phyloP scores from a whole-genome alignment of 2,329 filamentous ascomycete species.

The Coniella lustricola region DNA sequence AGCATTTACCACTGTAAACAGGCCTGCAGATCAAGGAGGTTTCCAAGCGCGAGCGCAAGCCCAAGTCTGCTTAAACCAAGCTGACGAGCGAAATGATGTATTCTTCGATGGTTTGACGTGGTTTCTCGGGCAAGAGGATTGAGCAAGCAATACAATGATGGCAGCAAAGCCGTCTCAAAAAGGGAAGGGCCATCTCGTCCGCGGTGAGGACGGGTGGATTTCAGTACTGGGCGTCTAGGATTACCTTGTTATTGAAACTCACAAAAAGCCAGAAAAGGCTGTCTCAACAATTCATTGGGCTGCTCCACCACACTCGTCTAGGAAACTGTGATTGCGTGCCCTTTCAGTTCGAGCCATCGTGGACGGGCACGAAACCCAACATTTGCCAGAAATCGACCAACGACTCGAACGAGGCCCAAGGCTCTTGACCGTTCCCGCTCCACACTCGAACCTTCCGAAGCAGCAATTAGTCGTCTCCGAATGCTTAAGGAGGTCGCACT shows the following conservation, averaged over 20 bases:
- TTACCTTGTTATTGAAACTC: slow-evolving; percentile 44
- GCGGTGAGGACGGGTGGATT: slow-evolving; percentile 25
- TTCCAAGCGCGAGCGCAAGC: slow-evolving; percentile 53
- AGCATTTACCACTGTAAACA: slow-evolving; percentile 29
- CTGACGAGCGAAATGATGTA: slow-evolving; percentile 1
- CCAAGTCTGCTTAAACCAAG: slow-evolving; percentile 31
- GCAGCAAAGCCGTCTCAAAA: slow-evolving; percentile 15
- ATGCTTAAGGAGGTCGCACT: too few relatives aligned
- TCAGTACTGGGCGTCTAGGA: slow-evolving; percentile 48
- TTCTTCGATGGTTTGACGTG: slow-evolving; percentile 13
- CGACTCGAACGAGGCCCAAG: slow-evolving; percentile 22
- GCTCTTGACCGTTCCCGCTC: too few relatives aligned
- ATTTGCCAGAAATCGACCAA: slow-evolving; percentile 13
- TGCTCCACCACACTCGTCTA: not conserved
- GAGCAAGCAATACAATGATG: slow-evolving; percentile 20
- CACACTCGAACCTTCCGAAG: too few relatives aligned
- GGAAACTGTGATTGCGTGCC: slow-evolving; percentile 21
- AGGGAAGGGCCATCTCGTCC: slow-evolving; percentile 22
- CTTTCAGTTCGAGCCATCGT: slow-evolving; percentile 20
- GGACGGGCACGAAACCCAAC: slow-evolving; percentile 12
- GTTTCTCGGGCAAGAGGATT: slow-evolving; percentile 21
- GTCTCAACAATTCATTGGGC: slow-evolving; percentile 5
- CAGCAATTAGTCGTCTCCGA: too few relatives aligned
- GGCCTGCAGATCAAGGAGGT: slow-evolving; percentile 49
- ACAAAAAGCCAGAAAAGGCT: slow-evolving; percentile 23